phyloP scores from a whole-genome alignment of 2,329 filamentous ascomycete genomes.

The Pleoardoris graminearum region DNA sequence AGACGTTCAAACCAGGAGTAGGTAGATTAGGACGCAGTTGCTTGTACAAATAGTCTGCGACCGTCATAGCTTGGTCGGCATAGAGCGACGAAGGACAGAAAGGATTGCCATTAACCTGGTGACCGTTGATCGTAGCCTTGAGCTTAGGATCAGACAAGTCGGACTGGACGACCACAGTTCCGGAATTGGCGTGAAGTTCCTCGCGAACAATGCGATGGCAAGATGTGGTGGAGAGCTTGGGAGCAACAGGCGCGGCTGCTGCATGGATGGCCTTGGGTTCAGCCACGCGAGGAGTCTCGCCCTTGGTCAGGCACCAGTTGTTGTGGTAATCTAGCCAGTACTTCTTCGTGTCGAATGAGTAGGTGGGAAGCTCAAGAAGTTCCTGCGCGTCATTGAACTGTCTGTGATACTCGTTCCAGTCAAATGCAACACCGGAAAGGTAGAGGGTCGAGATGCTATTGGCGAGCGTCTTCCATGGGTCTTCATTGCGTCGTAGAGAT shows the following conservation, averaged over 20 bases:
- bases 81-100: constrained; percentile 68
- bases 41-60: constrained; percentile 70
- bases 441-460: constrained; percentile 63
- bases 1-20: constrained; percentile 65
- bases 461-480: constrained; percentile 66
- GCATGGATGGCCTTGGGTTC: constrained; percentile 47
- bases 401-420: constrained; percentile 72
- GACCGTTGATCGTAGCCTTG: constrained; percentile 64
- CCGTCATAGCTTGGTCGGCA: constrained; percentile 67
- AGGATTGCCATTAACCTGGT: constrained; percentile 68
- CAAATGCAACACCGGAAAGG: constrained; percentile 63
- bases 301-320: constrained; percentile 73
- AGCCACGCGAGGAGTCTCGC: constrained; percentile 54
- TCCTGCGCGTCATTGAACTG: constrained; percentile 62
- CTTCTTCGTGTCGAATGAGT: constrained; percentile 70
- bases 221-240: constrained; percentile 65
- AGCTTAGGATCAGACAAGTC: constrained; percentile 67
- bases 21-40: constrained; percentile 61
- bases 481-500: constrained; percentile 65
- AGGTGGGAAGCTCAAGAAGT: constrained; percentile 67
- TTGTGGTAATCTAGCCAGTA: constrained; percentile 74
- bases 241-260: constrained; percentile 50
- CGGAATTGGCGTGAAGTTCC: constrained; percentile 63
- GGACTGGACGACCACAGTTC: constrained; percentile 65
- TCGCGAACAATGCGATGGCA: constrained; percentile 68